These are phyloP conservation scores for Hericium alpestre DNA, from an alignment of 768 basidiomycete genomes.

Conservation along the genomic window DNA sequence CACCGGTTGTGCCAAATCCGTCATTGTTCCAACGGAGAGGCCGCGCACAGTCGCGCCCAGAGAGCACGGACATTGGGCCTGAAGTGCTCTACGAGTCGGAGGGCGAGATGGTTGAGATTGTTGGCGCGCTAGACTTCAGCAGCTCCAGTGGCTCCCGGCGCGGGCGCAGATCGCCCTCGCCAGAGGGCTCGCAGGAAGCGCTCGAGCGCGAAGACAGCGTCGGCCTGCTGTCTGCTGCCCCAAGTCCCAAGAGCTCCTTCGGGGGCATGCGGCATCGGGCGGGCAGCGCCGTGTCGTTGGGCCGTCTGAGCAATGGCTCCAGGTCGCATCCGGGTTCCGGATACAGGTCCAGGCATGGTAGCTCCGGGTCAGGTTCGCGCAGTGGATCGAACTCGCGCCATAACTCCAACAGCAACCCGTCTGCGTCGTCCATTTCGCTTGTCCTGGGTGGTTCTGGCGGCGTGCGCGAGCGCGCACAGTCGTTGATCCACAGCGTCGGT, in stretches of 20 bases:
- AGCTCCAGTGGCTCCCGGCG: slow-evolving; percentile 15
- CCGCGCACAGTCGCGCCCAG: slow-evolving; percentile 14
- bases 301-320: slow-evolving; percentile 22
- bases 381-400: slow-evolving; percentile 17
- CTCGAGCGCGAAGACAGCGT: slow-evolving; percentile 56
- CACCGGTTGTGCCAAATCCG: slow-evolving; percentile 27
- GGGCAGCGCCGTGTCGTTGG: slow-evolving; percentile 32
- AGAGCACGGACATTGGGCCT: slow-evolving; percentile 7
- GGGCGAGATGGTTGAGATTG: slow-evolving; percentile 1
- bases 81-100: slow-evolving; percentile 4
- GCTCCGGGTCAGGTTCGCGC: slow-evolving; percentile 1
- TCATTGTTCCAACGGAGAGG: slow-evolving; percentile 20
- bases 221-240: slow-evolving; percentile 37
- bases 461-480: slow-evolving; percentile 53
- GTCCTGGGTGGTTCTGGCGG: slow-evolving; percentile 13
- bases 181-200: slow-evolving; percentile 45
- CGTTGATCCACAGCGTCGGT: slow-evolving; percentile 53
- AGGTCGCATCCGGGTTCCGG: slow-evolving; percentile 8
- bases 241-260: slow-evolving; percentile 42
- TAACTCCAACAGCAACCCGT: slow-evolving; percentile 13
- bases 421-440: slow-evolving; percentile 14
- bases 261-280: slow-evolving; percentile 30
- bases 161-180: slow-evolving; percentile 24
- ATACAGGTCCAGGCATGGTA: slow-evolving; percentile 7
- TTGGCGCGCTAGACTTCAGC: not conserved